Conservation (phyloP, 2,329 filamentous ascomycete genomes). For the Penicillium sp. region DNA sequence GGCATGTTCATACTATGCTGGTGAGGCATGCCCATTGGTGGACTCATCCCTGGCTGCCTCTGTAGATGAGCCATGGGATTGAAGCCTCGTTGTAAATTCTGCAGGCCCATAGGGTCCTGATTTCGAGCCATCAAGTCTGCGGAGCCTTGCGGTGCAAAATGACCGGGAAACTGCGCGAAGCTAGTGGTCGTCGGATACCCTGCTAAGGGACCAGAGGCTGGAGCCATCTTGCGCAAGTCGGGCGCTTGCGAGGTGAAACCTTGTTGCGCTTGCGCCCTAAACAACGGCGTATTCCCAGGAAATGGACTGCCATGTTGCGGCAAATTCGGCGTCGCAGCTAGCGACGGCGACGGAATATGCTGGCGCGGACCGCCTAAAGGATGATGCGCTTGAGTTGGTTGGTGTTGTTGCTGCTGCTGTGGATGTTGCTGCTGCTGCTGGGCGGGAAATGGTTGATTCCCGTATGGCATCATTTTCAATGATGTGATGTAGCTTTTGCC, state of each 20-base stretch:
- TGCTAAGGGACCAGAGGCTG: conserved; percentile 27
- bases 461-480: conserved; percentile 35
- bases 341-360: conserved; percentile 29
- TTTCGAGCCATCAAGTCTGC: conserved; percentile 27
- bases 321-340: conserved; percentile 22
- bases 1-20: conserved; percentile 27
- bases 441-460: conserved; percentile 28
- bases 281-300: conserved; percentile 24
- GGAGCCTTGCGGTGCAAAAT: conserved; percentile 28
- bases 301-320: conserved; percentile 27
- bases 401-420: conserved; percentile 21
- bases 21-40: conserved; percentile 27
- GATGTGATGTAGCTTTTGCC: conserved; percentile 11
- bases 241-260: conserved; percentile 27
- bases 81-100: conserved; percentile 29
- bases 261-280: conserved; percentile 26
- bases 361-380: conserved; percentile 23
- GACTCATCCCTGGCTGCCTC: conserved; percentile 24
- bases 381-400: conserved; percentile 18
- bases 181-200: conserved; percentile 27
- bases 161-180: conserved; percentile 26
- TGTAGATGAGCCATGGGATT: conserved; percentile 31
- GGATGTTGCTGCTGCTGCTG: conserved; percentile 21
- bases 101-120: conserved; percentile 27
- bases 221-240: conserved; percentile 33